phyloP scores from a whole-genome alignment of 192 early-diverging fungal species.

The Helicostylum pulchrum region DNA sequence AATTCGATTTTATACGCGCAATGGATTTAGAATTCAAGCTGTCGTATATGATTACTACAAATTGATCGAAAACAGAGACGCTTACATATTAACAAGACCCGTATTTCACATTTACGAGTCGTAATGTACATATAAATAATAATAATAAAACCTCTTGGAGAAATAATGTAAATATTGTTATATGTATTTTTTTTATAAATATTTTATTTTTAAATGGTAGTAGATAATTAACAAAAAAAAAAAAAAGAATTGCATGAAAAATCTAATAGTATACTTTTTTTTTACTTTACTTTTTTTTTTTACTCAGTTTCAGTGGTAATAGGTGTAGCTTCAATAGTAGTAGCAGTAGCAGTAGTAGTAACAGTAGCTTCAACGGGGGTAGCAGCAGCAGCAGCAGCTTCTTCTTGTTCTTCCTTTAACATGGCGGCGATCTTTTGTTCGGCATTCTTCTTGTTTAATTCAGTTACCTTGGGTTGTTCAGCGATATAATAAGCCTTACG shows the following conservation, averaged over 20 bases:
- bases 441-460: slow-evolving; percentile 84
- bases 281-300: neutral
- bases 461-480: slow-evolving; percentile 75
- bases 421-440: slow-evolving; percentile 80
- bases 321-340: too few relatives aligned
- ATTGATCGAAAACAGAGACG: slow-evolving; percentile 16
- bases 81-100: slow-evolving; percentile 11
- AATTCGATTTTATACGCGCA: slow-evolving; percentile 8
- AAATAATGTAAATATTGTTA: too few relatives aligned
- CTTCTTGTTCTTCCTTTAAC: slow-evolving; percentile 17
- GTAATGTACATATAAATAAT: neutral
- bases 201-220: neutral
- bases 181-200: neutral
- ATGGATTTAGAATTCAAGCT: slow-evolving; percentile 10
- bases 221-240: neutral
- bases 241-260: slow-evolving; percentile 4
- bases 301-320: too few relatives aligned
- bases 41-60: slow-evolving; percentile 8
- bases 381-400: too few relatives aligned
- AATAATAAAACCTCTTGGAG: too few relatives aligned
- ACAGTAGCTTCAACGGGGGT: too few relatives aligned
- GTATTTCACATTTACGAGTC: neutral
- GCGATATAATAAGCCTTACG: slow-evolving; percentile 71
- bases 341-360: too few relatives aligned
- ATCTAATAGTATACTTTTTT: neutral